Evolutionary conservation across 177 flowering plant genomes (phyloP).

Genomic region (Vitis hybrid): DNA sequence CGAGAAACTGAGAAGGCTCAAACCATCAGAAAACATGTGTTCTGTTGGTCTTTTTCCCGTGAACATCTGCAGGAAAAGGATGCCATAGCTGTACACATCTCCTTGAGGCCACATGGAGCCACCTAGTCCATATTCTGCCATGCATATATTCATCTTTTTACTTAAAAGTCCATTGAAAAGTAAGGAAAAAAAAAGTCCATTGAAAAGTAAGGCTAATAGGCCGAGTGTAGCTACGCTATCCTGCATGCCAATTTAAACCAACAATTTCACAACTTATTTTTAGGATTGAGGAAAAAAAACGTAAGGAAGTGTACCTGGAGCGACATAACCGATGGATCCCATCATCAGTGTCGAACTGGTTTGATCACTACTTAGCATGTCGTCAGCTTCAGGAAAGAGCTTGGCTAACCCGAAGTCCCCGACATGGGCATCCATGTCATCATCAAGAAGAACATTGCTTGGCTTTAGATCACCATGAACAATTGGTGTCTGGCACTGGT

Average conservation of each 20-base stretch:
- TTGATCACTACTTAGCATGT: background rate
- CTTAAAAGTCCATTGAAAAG: too few species aligned
- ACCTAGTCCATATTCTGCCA: conserved; percentile 19
- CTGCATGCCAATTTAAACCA: background rate
- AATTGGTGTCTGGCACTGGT: conserved; percentile 16
- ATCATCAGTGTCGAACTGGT: background rate
- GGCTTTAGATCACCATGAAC: conserved; percentile 21
- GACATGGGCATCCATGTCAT: conserved; percentile 11
- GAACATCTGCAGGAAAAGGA: conserved; percentile 23
- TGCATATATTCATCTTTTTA: background rate
- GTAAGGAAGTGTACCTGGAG: conserved; percentile 5
- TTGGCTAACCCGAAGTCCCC: conserved; percentile 22
- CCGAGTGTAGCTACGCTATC: too few species aligned
- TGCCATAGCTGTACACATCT: conserved; percentile 23
- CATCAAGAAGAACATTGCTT: conserved; percentile 21
- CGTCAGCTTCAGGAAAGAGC: background rate
- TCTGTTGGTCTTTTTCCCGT: conserved; percentile 18
- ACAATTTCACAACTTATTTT: background rate
- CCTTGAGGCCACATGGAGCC: conserved; percentile 6
- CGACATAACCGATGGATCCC: conserved; percentile 9
- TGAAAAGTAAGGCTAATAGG: too few species aligned
- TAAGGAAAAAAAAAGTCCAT: background rate
- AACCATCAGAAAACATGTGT: conserved; percentile 1
- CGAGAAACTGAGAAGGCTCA: conserved; percentile 3
- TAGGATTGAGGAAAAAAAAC: too few species aligned